These are phyloP conservation scores for Cephalotrichum gorgonifer DNA, from an alignment of 2,329 filamentous ascomycete species.

Conservation along the genomic window DNA sequence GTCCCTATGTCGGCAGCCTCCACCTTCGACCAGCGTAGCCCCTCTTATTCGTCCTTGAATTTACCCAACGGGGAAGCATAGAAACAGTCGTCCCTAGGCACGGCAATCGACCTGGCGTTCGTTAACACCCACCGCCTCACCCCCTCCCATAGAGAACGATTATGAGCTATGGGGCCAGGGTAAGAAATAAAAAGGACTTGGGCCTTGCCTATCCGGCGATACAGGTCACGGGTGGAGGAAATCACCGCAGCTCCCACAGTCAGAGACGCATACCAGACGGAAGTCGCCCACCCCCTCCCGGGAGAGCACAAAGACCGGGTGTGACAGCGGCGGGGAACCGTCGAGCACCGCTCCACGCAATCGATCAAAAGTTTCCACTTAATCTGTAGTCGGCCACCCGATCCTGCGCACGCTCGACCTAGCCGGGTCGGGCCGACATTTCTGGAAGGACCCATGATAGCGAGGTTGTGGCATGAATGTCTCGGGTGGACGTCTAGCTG, in stretches of 20 bases:
- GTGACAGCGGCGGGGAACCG: background rate
- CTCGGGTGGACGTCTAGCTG: background rate
- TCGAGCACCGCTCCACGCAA: background rate
- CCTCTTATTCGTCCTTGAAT: too few species aligned
- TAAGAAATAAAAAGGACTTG: background rate
- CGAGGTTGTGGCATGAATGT: background rate
- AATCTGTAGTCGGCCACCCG: background rate
- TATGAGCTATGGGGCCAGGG: too few species aligned
- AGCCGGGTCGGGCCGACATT: too few species aligned
- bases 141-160: too few species aligned
- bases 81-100: too few species aligned
- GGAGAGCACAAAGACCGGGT: background rate
- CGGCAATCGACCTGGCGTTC: too few species aligned
- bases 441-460: background rate
- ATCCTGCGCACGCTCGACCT: background rate
- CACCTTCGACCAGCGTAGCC: too few species aligned
- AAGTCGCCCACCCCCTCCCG: background rate
- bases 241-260: background rate
- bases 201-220: background rate
- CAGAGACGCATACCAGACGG: background rate
- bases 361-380: background rate
- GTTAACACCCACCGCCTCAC: too few species aligned
- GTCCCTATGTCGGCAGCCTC: too few species aligned
- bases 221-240: too few species aligned
- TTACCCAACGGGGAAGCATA: too few species aligned